Evolutionary conservation across 2,329 filamentous ascomycete species (phyloP), one percentile per base, ranked within the genome.

Genomic region (Chaetomium globosum): DNA sequence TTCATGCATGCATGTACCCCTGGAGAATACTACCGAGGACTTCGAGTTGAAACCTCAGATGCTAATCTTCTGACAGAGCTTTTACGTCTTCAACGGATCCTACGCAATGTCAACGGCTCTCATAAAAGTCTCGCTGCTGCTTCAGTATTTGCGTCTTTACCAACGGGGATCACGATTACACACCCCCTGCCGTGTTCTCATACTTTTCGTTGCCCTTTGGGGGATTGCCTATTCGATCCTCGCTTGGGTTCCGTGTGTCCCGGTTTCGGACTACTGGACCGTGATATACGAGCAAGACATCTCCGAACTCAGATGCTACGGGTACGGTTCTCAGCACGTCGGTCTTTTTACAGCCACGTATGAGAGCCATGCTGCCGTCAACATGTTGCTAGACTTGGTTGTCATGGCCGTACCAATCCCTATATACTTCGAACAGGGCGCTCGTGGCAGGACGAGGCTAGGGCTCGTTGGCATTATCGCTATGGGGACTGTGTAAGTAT

Each of bases 71-170:
- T 0, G 31, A 19, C 49, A 77, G 75, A 73, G 70, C 12, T 75
- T 75, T 63, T 78, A 77, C 65, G 66, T 77, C 3, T 66, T 71
- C 10, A 70, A 77, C 58, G 72, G 69, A 9, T 69, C 73, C 9
- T 79, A 77, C 66, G 70, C 65, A 19, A 65, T 75, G 52, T 77
- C 76, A 10, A 75, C 74, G 13, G 73, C 74, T 0, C 72, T 78
- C 33, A 75, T 77, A 70, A 79, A 79, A 55, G 70, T 78, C 7
- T 77, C 76, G 6, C 72, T 79, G 0, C 71, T 78, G 1, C 65
- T 75, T 12, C 77, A 78, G 43, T 79, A 77, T 67, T 73, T 78
- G 19, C 75, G 76, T 10, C 69, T 78, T n/a, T 77, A 75, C 68
- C 63, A 68, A 1, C 65, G 58, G 8, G 70, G 72, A 49, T 72